Conservation (phyloP, 768 basidiomycete species). For the Lactarius evosmus region DNA sequence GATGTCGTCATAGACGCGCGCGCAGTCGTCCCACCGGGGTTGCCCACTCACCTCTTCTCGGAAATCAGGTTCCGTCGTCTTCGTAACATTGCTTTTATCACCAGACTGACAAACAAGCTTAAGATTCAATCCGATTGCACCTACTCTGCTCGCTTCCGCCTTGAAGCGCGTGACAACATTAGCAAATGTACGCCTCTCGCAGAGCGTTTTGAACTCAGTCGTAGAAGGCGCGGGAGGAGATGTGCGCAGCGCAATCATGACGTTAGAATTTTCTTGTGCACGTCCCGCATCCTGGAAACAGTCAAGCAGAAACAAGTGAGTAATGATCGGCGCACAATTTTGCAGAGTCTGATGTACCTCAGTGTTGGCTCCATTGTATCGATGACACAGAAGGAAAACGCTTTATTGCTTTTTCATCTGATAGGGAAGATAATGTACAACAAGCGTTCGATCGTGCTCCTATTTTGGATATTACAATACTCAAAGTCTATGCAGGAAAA, state of each 20-base stretch:
- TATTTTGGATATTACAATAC: slow-evolving; percentile 1
- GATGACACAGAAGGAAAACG: slow-evolving; percentile 80
- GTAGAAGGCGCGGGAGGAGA: slow-evolving; percentile 85
- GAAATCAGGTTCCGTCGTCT: slow-evolving; percentile 63
- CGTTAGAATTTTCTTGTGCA: slow-evolving; percentile 80
- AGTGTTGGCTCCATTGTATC: slow-evolving; percentile 49
- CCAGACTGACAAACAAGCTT: slow-evolving; percentile 13
- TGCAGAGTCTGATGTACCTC: slow-evolving; percentile 10
- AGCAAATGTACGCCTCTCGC: slow-evolving; percentile 44
- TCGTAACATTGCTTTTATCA: background rate
- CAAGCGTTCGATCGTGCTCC: slow-evolving; percentile 60
- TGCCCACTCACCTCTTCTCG: slow-evolving; percentile 72
- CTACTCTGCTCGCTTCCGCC: slow-evolving; percentile 78
- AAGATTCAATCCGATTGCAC: slow-evolving; percentile 91
- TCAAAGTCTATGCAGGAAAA: slow-evolving; percentile 50
- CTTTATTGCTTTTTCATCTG: slow-evolving; percentile 84
- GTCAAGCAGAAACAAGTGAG: slow-evolving; percentile 35
- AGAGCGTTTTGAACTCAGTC: slow-evolving; percentile 70
- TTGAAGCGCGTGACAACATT: slow-evolving; percentile 53
- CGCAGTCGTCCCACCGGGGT: slow-evolving; percentile 62
- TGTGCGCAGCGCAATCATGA: slow-evolving; percentile 90
- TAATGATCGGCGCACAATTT: slow-evolving; percentile 27
- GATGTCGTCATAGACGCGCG: slow-evolving; percentile 64
- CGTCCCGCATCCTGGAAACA: slow-evolving; percentile 39
- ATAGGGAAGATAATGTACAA: slow-evolving; percentile 94